Conservation (phyloP, 2,329 filamentous ascomycete species). For the Exophiala alcalophila region DNA sequence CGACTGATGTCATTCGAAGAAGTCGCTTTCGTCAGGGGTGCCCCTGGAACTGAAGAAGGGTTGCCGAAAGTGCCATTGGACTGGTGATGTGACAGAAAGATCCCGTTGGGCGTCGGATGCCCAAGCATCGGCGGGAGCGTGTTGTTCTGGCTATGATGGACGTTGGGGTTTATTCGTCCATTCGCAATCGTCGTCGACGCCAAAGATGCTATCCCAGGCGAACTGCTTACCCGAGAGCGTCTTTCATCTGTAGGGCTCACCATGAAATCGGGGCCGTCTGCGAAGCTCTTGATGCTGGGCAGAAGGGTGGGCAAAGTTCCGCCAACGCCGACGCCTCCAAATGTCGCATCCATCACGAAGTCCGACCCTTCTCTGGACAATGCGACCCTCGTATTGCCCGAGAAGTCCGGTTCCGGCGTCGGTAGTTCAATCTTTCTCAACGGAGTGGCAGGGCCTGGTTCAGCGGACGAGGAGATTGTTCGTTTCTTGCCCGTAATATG, state of each 20-base stretch:
- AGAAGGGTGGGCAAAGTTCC: conserved; percentile 20
- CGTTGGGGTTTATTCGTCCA: conserved; percentile 9
- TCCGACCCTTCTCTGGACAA: conserved; percentile 26
- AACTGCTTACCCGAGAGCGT: conserved; percentile 21
- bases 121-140: conserved; percentile 28
- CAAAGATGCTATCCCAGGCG: conserved; percentile 20
- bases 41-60: conserved; percentile 2
- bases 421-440: conserved; percentile 28
- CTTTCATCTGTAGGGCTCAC: conserved; percentile 22
- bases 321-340: conserved; percentile 13
- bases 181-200: conserved; percentile 14
- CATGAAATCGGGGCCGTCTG: conserved; percentile 22
- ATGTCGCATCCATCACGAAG: conserved; percentile 19
- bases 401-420: conserved; percentile 29
- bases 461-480: conserved; percentile 23
- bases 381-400: conserved; percentile 15
- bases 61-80: conserved; percentile 15
- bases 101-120: conserved; percentile 15
- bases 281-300: conserved; percentile 27
- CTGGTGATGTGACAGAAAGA: conserved; percentile 15
- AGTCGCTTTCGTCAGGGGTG: conserved; percentile 11
- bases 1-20: conserved; percentile 7
- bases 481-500: conserved; percentile 29
- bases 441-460: conserved; percentile 22
- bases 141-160: conserved; percentile 17